A percentile compares a stretch with the other conserved stretches of the same genome.
Evolutionary conservation across 164 flowering plant species (phyloP).

Genomic region (Umbilicus rupestris): DNA sequence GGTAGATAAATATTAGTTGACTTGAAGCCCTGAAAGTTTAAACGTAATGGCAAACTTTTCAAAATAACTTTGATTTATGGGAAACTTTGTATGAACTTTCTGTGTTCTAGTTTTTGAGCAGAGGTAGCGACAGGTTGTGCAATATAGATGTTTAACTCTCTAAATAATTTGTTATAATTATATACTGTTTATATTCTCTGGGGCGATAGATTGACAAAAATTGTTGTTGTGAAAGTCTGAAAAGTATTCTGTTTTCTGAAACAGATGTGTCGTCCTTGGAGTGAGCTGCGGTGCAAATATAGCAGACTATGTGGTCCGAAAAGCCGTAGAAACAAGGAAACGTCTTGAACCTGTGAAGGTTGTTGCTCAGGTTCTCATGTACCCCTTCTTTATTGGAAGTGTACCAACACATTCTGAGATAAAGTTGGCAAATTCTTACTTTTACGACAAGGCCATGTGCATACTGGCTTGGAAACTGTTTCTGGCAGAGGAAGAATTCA

Average conservation of each 20-base stretch:
- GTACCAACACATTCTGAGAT: conserved; percentile 67
- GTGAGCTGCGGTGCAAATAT: conserved; percentile 74
- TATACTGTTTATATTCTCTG: neutral
- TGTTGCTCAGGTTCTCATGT: conserved; percentile 66
- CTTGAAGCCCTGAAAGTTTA: neutral
- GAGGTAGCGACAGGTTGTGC: neutral
- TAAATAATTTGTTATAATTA: neutral
- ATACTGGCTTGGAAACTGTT: conserved; percentile 61
- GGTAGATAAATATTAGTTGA: neutral
- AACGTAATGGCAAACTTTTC: neutral
- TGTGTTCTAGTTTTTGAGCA: neutral
- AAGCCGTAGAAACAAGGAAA: conserved; percentile 52
- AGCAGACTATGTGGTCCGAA: conserved; percentile 57
- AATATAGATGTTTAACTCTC: neutral
- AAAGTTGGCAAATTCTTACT: conserved; percentile 56
- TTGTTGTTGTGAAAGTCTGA: neutral
- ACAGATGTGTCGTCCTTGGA: conserved; percentile 70
- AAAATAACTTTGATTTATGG: neutral
- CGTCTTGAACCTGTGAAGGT: conserved; percentile 61
- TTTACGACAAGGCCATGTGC: conserved; percentile 62
- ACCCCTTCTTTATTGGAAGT: conserved; percentile 61
- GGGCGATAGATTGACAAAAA: neutral
- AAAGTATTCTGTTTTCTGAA: conserved; percentile 2
- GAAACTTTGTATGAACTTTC: neutral
- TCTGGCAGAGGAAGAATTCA: conserved; percentile 52